Conservation (phyloP, 2,329 filamentous ascomycete species). For the Botryosphaeria dothidea region DNA sequence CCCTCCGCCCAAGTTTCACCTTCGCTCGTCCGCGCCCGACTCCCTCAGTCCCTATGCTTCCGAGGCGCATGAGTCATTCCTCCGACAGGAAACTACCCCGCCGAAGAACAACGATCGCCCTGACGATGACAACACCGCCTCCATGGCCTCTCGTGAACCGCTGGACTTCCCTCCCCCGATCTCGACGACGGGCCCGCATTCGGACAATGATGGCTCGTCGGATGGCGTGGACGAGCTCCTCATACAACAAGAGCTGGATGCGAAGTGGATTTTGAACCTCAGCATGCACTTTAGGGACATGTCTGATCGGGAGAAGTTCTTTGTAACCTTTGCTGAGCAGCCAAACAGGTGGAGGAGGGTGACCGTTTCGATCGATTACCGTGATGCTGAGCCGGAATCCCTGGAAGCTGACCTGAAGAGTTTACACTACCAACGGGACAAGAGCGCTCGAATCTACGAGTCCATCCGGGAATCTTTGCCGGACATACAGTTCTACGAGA, state of each 20-base stretch:
- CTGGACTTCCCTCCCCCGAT: conserved; percentile 23
- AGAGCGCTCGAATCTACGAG: conserved; percentile 41
- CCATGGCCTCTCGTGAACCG: conserved; percentile 26
- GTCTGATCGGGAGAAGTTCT: conserved; percentile 94
- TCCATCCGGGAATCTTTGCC: conserved; percentile 63
- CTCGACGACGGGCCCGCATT: conserved; percentile 29
- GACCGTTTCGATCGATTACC: conserved; percentile 92
- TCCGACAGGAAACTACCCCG: not conserved
- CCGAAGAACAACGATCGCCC: conserved; percentile 25
- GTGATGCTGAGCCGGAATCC: conserved; percentile 74
- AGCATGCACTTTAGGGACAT: conserved; percentile 98
- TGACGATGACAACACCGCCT: conserved; percentile 30
- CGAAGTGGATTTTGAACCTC: conserved; percentile 91
- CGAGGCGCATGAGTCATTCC: conserved; percentile 19
- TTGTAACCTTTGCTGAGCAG: conserved; percentile 86
- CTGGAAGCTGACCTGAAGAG: conserved; percentile 80
- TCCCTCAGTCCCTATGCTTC: conserved; percentile 32
- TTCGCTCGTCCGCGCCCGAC: conserved; percentile 43
- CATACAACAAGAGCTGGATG: conserved; percentile 80
- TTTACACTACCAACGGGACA: conserved; percentile 83
- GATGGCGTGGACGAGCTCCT: conserved; percentile 56
- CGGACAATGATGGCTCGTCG: conserved; percentile 34
- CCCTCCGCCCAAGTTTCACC: conserved; percentile 37
- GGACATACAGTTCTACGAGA: conserved; percentile 96
- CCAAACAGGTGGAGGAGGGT: conserved; percentile 81